These are phyloP conservation scores for Scortechinia acanthostroma DNA, from an alignment of 2,329 filamentous ascomycete genomes.

Conservation along the genomic window DNA sequence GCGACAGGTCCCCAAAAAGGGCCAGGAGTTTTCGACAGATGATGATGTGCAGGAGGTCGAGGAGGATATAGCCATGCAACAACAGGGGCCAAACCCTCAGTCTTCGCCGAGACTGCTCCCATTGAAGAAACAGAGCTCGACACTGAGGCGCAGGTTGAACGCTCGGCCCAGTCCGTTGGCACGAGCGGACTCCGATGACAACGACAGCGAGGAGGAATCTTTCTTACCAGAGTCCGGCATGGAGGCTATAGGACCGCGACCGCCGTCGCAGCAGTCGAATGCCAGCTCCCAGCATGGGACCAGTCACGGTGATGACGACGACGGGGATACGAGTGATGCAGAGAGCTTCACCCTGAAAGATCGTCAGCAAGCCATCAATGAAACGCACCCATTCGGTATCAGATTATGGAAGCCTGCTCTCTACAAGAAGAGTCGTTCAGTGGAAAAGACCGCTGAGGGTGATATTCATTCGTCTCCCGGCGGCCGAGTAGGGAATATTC, in stretches of 20 bases:
- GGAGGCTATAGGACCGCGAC: conserved; percentile 3
- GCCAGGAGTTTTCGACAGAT: not conserved
- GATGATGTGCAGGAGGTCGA: not conserved
- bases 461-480: conserved; percentile 95
- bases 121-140: not conserved
- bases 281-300: not conserved
- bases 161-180: conserved; percentile 61
- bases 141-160: conserved; percentile 38
- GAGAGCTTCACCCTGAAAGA: conserved; percentile 98
- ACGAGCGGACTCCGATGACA: conserved; percentile 30
- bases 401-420: conserved; percentile 96
- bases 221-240: conserved; percentile 13
- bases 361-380: conserved; percentile 93
- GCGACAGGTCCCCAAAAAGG: not conserved
- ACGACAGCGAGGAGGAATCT: conserved; percentile 25
- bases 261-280: conserved; percentile 27
- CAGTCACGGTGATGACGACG: conserved; percentile 12
- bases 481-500: conserved; percentile 74
- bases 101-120: not conserved
- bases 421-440: conserved; percentile 95
- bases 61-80: not conserved
- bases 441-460: conserved; percentile 89
- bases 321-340: conserved; percentile 47
- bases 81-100: not conserved
- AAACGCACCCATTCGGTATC: conserved; percentile 97